A percentile compares a stretch with the other conserved stretches of the same genome.
These are phyloP conservation scores for Wickerhamiella occidentalis DNA, from an alignment of 805 yeast genomes.

Conservation along the genomic window DNA sequence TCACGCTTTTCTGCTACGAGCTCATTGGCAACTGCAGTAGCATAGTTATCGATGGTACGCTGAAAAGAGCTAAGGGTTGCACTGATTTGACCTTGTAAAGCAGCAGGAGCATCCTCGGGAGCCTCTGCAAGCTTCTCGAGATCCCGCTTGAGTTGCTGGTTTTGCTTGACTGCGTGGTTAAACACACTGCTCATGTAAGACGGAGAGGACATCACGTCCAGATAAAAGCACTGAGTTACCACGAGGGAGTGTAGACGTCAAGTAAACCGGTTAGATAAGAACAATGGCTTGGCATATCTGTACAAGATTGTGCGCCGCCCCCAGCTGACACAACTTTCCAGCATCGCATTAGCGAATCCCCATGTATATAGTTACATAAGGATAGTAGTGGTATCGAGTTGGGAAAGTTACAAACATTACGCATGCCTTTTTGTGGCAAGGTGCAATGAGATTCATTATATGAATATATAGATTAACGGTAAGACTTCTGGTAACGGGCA, in stretches of 20 bases:
- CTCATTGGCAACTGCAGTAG: slow-evolving; percentile 47
- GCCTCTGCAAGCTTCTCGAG: slow-evolving; percentile 45
- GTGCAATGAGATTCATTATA: slow-evolving; percentile 3
- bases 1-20: slow-evolving; percentile 39
- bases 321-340: background rate
- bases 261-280: no score
- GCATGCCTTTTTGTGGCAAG: background rate
- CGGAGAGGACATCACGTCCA: background rate
- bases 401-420: background rate
- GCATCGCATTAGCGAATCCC: background rate
- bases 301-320: no score
- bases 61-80: slow-evolving; percentile 64
- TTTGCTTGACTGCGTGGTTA: slow-evolving; percentile 82
- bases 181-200: slow-evolving; percentile 57
- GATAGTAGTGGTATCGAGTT: no score
- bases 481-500: slow-evolving; percentile 99
- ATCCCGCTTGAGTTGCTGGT: slow-evolving; percentile 59
- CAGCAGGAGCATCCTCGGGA: slow-evolving; percentile 56
- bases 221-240: no score
- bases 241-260: no score
- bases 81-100: slow-evolving; percentile 64
- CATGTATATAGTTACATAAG: background rate
- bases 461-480: slow-evolving; percentile 59
- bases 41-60: slow-evolving; percentile 64
- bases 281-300: no score